Evolutionary conservation across 345 rosid species (phyloP).

Genomic region (Syzygium oleosum): DNA sequence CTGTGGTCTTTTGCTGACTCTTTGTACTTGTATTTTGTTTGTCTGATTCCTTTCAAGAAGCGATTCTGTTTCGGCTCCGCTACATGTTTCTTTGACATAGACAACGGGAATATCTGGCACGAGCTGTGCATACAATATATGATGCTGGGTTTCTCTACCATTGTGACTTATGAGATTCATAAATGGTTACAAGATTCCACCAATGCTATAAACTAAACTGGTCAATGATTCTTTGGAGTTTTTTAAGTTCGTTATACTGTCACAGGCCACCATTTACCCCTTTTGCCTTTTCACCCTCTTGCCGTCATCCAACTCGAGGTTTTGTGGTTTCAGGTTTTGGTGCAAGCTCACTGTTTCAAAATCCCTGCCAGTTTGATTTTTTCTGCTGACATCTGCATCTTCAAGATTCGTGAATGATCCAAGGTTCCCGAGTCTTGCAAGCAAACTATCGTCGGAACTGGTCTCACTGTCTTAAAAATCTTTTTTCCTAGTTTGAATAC

Average conservation of each 20-base stretch:
- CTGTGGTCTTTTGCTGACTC: background rate
- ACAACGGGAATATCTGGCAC: background rate
- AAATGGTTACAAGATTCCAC: background rate
- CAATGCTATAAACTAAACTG: background rate
- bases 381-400: background rate
- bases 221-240: background rate
- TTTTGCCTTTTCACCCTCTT: too few species aligned
- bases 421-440: background rate
- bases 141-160: background rate
- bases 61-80: background rate
- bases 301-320: background rate
- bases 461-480: background rate
- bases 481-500: background rate
- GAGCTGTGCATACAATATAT: background rate
- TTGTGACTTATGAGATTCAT: background rate
- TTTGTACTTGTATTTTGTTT: background rate
- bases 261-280: too few species aligned
- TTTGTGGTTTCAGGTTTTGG: background rate
- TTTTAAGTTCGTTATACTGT: background rate
- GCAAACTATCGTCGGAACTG: background rate
- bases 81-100: background rate
- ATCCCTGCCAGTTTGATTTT: background rate
- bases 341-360: background rate
- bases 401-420: background rate
- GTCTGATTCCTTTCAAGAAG: background rate